phyloP scores from a whole-genome alignment of 2,329 filamentous ascomycete genomes.

The Colletotrichum musae region DNA sequence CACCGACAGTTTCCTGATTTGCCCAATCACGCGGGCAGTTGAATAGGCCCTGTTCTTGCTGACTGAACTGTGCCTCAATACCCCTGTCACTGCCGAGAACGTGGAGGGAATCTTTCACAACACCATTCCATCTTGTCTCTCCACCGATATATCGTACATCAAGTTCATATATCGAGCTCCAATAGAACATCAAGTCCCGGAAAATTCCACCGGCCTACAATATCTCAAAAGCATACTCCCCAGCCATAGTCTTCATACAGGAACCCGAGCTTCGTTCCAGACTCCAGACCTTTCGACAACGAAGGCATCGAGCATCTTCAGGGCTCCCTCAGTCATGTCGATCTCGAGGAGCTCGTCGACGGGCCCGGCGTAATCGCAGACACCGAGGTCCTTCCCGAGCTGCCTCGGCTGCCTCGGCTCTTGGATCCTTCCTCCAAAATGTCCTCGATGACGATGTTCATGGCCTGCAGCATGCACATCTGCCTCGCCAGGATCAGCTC shows the following conservation, averaged over 20 bases:
- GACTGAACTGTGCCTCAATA: no score
- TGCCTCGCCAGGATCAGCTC: slow-evolving; percentile 59
- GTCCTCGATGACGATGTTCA: slow-evolving; percentile 59
- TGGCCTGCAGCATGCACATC: slow-evolving; percentile 50
- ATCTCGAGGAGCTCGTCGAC: slow-evolving; percentile 60
- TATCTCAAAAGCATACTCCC: slow-evolving; percentile 50
- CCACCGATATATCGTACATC: no score
- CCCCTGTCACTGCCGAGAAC: no score
- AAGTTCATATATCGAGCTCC: no score
- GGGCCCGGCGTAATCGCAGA: slow-evolving; percentile 56
- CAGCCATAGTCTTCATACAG: slow-evolving; percentile 62
- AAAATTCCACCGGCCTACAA: background rate
- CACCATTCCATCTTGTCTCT: no score
- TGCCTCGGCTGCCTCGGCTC: slow-evolving; percentile 52
- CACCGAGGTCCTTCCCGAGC: slow-evolving; percentile 56
- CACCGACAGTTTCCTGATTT: no score
- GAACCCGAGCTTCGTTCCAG: slow-evolving; percentile 56
- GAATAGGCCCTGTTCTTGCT: no score
- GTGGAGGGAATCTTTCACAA: no score
- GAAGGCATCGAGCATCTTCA: slow-evolving; percentile 54
- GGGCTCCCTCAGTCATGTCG: slow-evolving; percentile 52
- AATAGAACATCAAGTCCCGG: no score
- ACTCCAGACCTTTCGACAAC: slow-evolving; percentile 54
- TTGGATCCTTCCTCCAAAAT: slow-evolving; percentile 57
- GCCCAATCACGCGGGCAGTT: no score